Conservation (phyloP, 129 eudicot genomes). For the Scalesia atractyloides region DNA sequence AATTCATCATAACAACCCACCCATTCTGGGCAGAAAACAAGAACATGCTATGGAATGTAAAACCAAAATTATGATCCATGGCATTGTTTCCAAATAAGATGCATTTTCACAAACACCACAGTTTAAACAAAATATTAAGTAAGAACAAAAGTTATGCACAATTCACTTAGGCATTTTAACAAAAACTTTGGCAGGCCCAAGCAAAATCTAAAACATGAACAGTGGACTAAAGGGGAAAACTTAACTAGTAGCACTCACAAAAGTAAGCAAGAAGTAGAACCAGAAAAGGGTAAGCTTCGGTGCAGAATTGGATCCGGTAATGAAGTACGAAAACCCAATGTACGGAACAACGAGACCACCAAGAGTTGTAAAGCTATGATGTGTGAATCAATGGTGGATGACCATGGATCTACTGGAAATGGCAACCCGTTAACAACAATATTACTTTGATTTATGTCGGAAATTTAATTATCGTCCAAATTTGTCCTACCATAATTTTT, state of each 20-base stretch:
- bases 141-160: conserved; percentile 1
- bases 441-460: conserved; percentile 22
- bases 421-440: conserved; percentile 45
- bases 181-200: conserved; percentile 27
- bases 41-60: background rate
- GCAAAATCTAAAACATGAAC: background rate
- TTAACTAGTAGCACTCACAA: conserved; percentile 93
- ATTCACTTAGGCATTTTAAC: conserved; percentile 24
- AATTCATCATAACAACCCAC: background rate
- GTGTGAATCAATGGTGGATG: conserved; percentile 87
- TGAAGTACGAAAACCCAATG: conserved; percentile 80
- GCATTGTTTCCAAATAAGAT: background rate
- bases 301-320: conserved; percentile 84
- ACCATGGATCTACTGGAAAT: conserved; percentile 94
- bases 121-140: too few relatives aligned
- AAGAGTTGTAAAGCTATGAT: conserved; percentile 97
- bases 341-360: conserved; percentile 90
- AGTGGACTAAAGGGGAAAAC: background rate
- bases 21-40: conserved; percentile 3
- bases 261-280: conserved; percentile 93
- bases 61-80: background rate
- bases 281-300: conserved; percentile 95
- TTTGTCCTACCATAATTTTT: background rate
- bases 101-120: background rate
- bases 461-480: background rate